A percentile compares a stretch with the other conserved stretches of the same genome.
phyloP scores from a whole-genome alignment of 805 yeast genomes.

The Lipomyces chichibuensis region DNA sequence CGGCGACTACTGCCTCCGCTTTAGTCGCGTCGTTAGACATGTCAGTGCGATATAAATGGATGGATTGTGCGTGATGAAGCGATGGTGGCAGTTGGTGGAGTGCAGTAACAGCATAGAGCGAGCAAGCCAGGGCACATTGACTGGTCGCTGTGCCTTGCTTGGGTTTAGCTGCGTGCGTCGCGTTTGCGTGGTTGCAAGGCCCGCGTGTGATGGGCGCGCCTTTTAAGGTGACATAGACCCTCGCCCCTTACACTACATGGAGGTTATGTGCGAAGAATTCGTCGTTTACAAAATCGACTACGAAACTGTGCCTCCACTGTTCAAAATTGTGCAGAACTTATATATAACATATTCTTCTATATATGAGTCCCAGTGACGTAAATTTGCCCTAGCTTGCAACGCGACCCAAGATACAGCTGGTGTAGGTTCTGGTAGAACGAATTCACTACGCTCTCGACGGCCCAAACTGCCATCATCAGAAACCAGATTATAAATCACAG shows the following conservation, averaged over 20 bases:
- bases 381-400: not conserved
- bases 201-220: not conserved
- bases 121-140: not conserved
- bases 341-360: not conserved
- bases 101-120: not conserved
- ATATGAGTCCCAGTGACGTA: not conserved
- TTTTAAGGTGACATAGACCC: not conserved
- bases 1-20: slow-evolving; percentile 8
- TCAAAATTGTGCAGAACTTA: not conserved
- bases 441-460: too few species aligned
- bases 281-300: not conserved
- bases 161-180: not conserved
- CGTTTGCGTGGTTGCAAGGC: not conserved
- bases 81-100: not conserved
- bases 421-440: too few species aligned
- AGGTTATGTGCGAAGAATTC: not conserved
- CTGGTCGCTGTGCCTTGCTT: not conserved
- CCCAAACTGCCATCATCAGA: too few species aligned
- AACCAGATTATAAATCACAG: too few species aligned
- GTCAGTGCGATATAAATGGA: not conserved
- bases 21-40: slow-evolving; percentile 7
- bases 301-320: not conserved
- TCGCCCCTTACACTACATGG: not conserved
- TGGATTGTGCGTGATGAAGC: not conserved
- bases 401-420: not conserved